Conservation (phyloP, 345 rosid genomes). For the Syzygium jambos region DNA sequence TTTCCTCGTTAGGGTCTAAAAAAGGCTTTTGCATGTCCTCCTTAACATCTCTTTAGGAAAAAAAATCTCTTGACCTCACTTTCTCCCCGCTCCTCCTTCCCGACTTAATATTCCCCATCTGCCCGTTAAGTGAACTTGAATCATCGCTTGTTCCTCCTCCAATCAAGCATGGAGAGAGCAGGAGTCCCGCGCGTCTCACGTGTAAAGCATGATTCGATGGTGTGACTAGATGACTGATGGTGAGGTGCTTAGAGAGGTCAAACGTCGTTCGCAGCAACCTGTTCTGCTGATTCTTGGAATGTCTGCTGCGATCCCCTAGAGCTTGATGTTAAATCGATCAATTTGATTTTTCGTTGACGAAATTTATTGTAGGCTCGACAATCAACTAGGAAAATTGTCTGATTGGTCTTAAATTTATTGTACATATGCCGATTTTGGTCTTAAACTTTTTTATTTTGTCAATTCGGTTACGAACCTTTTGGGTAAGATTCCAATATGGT, state of each 20-base stretch:
- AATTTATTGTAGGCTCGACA: no score
- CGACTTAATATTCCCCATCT: background rate
- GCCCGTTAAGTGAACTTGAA: background rate
- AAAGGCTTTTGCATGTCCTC: background rate
- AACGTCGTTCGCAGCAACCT: background rate
- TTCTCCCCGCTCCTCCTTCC: background rate
- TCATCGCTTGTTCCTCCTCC: background rate
- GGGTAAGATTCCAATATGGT: no score
- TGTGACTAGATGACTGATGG: background rate
- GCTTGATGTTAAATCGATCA: background rate
- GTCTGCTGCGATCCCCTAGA: background rate
- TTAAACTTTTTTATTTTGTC: no score
- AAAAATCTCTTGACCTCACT: background rate
- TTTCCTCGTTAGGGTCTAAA: background rate
- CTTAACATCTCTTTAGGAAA: background rate
- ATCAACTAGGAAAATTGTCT: no score
- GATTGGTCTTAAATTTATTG: no score
- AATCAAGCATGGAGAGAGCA: background rate
- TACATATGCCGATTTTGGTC: no score
- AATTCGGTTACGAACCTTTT: no score
- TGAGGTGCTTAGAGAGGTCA: background rate
- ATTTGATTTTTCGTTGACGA: no score
- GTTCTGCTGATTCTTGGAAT: background rate
- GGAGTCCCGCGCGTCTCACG: background rate
- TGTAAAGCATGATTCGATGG: background rate